Evolutionary conservation across 2,329 filamentous ascomycete genomes (phyloP).

Genomic region (Zopfia rhizophila): DNA sequence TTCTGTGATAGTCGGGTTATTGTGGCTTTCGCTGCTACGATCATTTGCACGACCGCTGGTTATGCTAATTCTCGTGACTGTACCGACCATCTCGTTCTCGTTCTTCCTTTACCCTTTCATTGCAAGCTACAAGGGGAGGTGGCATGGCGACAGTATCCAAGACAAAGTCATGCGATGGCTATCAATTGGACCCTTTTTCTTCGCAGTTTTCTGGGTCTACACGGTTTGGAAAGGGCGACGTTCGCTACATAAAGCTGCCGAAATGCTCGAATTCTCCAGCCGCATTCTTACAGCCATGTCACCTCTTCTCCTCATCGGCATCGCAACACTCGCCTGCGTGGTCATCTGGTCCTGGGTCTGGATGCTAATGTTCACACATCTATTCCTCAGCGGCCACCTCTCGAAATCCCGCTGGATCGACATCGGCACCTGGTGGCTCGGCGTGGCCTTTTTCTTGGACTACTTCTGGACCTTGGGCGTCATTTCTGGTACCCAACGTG

Average conservation of each 20-base stretch:
- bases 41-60: conserved; percentile 90
- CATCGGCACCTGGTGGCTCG: conserved; percentile 92
- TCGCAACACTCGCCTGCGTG: conserved; percentile 77
- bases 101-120: conserved; percentile 93
- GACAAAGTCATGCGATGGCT: conserved; percentile 90
- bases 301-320: conserved; percentile 83
- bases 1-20: conserved; percentile 84
- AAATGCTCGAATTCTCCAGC: conserved; percentile 91
- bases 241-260: conserved; percentile 82
- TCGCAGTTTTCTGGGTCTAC: conserved; percentile 83
- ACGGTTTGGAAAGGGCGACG: conserved; percentile 82
- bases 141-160: conserved; percentile 81
- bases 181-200: conserved; percentile 77
- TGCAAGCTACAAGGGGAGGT: conserved; percentile 83
- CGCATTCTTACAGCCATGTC: conserved; percentile 87
- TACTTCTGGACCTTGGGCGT: conserved; percentile 95
- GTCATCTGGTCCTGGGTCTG: conserved; percentile 95
- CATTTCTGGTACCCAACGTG: conserved; percentile 86
- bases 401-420: conserved; percentile 77
- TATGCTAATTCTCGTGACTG: conserved; percentile 80
- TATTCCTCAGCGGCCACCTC: conserved; percentile 93
- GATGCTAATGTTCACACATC: conserved; percentile 94
- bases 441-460: conserved; percentile 89
- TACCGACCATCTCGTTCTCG: conserved; percentile 85
- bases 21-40: conserved; percentile 89